Percentiles rank a stretch among this genome's conserved stretches.
phyloP scores from a whole-genome alignment of 768 basidiomycete genomes.

The Phlebiopsis gigantea region DNA sequence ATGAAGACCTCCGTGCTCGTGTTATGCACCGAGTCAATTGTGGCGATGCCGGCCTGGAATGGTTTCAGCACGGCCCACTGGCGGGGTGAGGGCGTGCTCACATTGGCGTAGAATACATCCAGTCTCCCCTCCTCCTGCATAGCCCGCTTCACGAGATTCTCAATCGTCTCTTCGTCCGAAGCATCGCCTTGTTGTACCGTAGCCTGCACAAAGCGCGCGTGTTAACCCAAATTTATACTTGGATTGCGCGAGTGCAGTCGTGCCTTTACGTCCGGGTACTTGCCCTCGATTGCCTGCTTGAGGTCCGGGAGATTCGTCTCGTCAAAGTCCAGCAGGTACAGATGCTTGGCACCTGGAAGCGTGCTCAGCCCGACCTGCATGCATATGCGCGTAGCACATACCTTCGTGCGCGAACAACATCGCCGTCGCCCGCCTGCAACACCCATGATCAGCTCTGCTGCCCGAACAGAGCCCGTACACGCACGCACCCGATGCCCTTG shows the following conservation, averaged over 20 bases:
- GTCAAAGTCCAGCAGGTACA: conserved; percentile 75
- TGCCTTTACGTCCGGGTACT: conserved; percentile 80
- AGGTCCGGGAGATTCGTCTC: conserved; percentile 64
- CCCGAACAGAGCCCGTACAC: not conserved
- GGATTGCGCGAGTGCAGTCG: conserved; percentile 6
- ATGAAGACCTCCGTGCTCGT: conserved; percentile 64
- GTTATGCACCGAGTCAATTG: conserved; percentile 38
- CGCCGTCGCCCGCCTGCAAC: conserved; percentile 60
- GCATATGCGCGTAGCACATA: too few relatives aligned
- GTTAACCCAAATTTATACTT: too few relatives aligned
- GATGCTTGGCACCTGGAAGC: conserved; percentile 59
- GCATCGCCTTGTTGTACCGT: conserved; percentile 78
- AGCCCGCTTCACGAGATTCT: conserved; percentile 63
- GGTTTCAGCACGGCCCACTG: not conserved
- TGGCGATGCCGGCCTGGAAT: conserved; percentile 62
- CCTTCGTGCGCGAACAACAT: conserved; percentile 80
- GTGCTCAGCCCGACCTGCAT: not conserved
- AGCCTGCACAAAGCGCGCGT: conserved; percentile 43
- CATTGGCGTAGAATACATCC: conserved; percentile 96
- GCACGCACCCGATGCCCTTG: conserved; percentile 82
- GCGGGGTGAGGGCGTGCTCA: conserved; percentile 29
- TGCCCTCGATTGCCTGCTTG: conserved; percentile 56
- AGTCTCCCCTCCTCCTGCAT: conserved; percentile 78
- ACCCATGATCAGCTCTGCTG: not conserved
- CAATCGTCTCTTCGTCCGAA: conserved; percentile 68